Evolutionary conservation across 306 rosid species (phyloP), one percentile per base, ranked within the genome.

Genomic region (Benincasa hispida): DNA sequence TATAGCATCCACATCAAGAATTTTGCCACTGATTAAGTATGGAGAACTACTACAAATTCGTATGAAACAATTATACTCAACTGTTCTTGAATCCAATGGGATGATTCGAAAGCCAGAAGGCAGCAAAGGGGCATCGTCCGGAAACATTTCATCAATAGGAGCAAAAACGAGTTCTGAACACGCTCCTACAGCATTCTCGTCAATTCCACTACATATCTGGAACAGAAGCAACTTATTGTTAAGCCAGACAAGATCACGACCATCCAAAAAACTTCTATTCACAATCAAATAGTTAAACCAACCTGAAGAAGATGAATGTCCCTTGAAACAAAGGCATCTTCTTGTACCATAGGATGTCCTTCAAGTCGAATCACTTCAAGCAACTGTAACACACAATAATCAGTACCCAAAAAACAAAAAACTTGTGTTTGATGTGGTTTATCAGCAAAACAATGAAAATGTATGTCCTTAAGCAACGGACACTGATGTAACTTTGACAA

Each of bases 301-400:
- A 94, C 99, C 99, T 95, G 99, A 79, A 95, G 84, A 67, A 92
- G 97, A 89, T 92, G 98, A 88, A 95, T 86, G 79, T 95, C 98
- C 79, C 97, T 79, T 5, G 99, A 90, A 70, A 83, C 89, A 83
- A 95, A 90, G 25, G 92, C 86, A 30, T 95, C 97, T 86, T 95
- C 98, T 82, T 88, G 93, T 53, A 94, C 87, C 68, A 95, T 82
- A 67, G 96, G 89, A 81, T 92, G 97, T 22, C 98, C 97, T 87
- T 95, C 99, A 32, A 95, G 96, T 76, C 98, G 89, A 82, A 92
- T 88, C 69, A 95, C 92, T 85, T 95, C 99, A 66, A 92, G 96
- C 85, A 89, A 88, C 99, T 94, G 86, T 39, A 81, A 79, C 42
- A 50, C 22, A 47, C 15, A 58, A 28, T 3, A 70, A 47, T 50